Evolutionary conservation across 305 asterid genomes (phyloP), one percentile per base, ranked within the genome.

Genomic region (Nicotiana rustica): DNA sequence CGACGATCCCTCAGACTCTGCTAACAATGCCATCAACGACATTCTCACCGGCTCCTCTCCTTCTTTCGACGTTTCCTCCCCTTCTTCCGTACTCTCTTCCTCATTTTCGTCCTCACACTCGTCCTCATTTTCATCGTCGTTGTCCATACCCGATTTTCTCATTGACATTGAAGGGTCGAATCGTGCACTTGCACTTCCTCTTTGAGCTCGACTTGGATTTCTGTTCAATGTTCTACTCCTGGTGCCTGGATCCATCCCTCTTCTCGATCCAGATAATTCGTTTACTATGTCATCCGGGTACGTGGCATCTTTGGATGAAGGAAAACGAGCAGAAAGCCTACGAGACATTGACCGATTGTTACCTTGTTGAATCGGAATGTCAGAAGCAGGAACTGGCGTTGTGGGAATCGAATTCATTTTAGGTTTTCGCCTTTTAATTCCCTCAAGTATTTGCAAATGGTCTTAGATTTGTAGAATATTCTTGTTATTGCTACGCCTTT

Each of bases 21-120:
- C 90, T 29, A 89, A 68, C 47, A 89, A 82, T 1, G 88, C 84
- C 90, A 89, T 86, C 77, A 89, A 71, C 5, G 92, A 89, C 89
- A 89, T 88, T 83, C 89, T 86, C 71, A 78, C 83, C 6, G 85
- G 86, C 77, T 84, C 83, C 65, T 62, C 87, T 35, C 49, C 6
- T 10, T 10, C 33, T 33, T 76, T 25, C 9, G 49, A 17, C 41
- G 0, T 35, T 0, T 82, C 83, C 4, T 52, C 60, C 6, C 64
- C 82, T 1, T 49, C 84, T 3, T 65, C 81, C 44, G 1, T 77
- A 6, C 4, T 44, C 12, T 38, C 77, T 8, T 10, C 64, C 1
- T 67, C 82, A 4, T 6, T 64, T 41, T 80, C 82, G 7, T 70
- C 81, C 25, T 14, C 41, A 10, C 3, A 38, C 55, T 78, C 76